Evolutionary conservation across 495 filamentous ascomycete species (phyloP), one percentile per base, ranked within the genome.

Genomic region (Cryomyces minteri): DNA sequence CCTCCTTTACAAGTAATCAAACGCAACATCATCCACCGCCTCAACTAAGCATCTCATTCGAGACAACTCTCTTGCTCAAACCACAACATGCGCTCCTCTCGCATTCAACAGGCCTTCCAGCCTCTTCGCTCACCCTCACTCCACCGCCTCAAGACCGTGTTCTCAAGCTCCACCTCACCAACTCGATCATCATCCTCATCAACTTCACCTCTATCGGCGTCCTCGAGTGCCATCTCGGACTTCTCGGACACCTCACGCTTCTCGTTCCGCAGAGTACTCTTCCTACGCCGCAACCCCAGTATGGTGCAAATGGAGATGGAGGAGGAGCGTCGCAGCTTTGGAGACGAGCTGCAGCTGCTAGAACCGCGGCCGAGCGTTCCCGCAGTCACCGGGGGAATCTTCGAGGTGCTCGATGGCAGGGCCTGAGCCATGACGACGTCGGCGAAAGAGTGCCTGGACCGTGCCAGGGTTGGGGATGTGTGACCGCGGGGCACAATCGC

Each of bases 361-460:
- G 61, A 64, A 54, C 61, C 61, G 1, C 41, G 61, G 45, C 61
- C 61, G 4, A 43, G 33, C 4, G 46, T 33, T 6, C 52, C 41
- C 1, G 30, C 43, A 11, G 41, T 40, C 25, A 37, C 54, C 39
- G 57, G 59, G 0, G 50, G 56, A 5, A 59, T 64, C 38, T 61
- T 62, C 48, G 59, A 64, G 54, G 53, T 64, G 39, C 39, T 64
- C 1, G 58, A 62, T 12, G 61, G 61, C 8, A 29, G 53, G 32
- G 31, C 50, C 7, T 56, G 51, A 54, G 25, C 7, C 7, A 34
- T 12, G 31, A 25, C 18, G 18, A 25, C 18, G 18, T 25, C 18
- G 2, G 2, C 18, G 18, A 25, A 25, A 25, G 18, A 25, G 18
- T 25, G 18, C 18, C 18, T 25, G 18, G 18, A 2, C 18, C 18